Conservation (phyloP, 441 rosid genomes). For the Cnidoscolus chayamansa region DNA sequence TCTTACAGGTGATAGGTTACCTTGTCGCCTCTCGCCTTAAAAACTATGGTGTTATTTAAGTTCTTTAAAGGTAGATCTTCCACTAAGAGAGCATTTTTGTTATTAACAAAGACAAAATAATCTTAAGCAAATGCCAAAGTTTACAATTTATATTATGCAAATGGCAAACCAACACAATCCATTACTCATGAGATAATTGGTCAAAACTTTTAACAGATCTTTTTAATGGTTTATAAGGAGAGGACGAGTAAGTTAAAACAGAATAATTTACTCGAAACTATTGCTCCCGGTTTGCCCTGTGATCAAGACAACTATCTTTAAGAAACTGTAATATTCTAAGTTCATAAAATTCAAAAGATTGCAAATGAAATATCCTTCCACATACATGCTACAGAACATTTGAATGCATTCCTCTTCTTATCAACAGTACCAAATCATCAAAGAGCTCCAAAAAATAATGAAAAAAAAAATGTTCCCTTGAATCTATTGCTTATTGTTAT, state of each 20-base stretch:
- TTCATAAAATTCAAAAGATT: neutral
- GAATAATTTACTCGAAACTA: no score
- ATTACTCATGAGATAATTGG: no score
- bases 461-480: neutral
- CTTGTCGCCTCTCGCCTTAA: no score
- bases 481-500: neutral
- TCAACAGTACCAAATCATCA: neutral
- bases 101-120: neutral
- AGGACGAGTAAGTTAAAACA: no score
- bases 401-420: neutral
- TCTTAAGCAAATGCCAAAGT: no score
- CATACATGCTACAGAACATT: neutral
- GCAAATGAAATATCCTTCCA: neutral
- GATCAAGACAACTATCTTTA: neutral
- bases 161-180: no score
- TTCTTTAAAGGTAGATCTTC: neutral
- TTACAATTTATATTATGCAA: no score
- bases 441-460: neutral
- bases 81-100: neutral
- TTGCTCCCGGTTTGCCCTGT: neutral
- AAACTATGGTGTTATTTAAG: neutral
- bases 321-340: neutral
- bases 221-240: no score
- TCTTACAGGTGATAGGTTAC: no score
- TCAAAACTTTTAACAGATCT: no score